These are phyloP conservation scores for Zelonia costaricensis DNA, from an alignment of 208 protist genomes.

Conservation along the genomic window DNA sequence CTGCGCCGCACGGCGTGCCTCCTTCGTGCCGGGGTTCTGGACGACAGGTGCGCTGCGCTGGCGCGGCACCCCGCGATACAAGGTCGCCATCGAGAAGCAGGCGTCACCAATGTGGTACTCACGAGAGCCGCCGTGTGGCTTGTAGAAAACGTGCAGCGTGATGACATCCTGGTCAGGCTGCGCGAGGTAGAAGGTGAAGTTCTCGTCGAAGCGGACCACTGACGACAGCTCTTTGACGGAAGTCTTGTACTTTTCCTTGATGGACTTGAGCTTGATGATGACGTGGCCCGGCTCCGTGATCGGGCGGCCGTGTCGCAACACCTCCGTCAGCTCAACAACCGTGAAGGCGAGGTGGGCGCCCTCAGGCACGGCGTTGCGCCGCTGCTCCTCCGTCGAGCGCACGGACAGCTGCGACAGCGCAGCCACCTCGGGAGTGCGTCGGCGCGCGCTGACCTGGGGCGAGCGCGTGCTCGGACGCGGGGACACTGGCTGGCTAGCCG, in stretches of 20 bases:
- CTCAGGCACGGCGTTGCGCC: slow-evolving; percentile 62
- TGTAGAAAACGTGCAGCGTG: slow-evolving; percentile 88
- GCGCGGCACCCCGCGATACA: slow-evolving; percentile 73
- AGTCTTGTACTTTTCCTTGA: slow-evolving; percentile 92
- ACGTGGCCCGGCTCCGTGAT: slow-evolving; percentile 80
- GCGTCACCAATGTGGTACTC: slow-evolving; percentile 86
- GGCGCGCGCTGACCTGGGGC: slow-evolving; percentile 21
- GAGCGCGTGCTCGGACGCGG: slow-evolving; percentile 9
- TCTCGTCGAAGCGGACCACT: slow-evolving; percentile 80
- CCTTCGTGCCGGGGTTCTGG: slow-evolving; percentile 75
- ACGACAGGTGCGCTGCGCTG: slow-evolving; percentile 76
- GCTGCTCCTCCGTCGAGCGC: slow-evolving; percentile 48
- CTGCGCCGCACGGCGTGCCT: slow-evolving; percentile 57
- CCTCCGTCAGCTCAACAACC: slow-evolving; percentile 67
- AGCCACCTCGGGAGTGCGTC: slow-evolving; percentile 19
- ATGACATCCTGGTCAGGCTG: slow-evolving; percentile 90
- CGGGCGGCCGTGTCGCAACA: slow-evolving; percentile 57
- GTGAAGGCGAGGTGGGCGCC: slow-evolving; percentile 84
- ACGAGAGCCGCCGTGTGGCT: slow-evolving; percentile 54
- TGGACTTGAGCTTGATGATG: slow-evolving; percentile 88
- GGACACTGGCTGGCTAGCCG: slow-evolving; percentile 5
- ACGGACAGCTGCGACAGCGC: slow-evolving; percentile 53
- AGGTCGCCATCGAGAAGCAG: slow-evolving; percentile 84
- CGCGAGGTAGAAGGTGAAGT: slow-evolving; percentile 86
- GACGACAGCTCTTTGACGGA: slow-evolving; percentile 72